Percentiles rank a stretch among this genome's conserved stretches.
Conservation (phyloP, 2,329 filamentous ascomycete species). For the Cladosporium sp. region DNA sequence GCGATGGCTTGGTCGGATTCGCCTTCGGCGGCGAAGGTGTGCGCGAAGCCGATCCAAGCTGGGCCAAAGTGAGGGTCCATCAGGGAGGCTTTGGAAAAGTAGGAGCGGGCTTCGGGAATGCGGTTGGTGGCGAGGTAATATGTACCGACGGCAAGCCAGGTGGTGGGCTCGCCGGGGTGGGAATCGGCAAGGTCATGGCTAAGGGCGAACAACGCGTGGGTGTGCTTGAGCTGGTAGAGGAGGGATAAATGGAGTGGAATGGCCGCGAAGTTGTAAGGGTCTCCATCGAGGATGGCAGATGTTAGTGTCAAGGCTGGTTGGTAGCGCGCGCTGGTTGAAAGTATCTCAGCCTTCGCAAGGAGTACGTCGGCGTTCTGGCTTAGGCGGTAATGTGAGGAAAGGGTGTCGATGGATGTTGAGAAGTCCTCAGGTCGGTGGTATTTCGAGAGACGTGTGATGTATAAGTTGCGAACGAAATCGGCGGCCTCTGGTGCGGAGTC, state of each 20-base stretch:
- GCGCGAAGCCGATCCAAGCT: constrained; percentile 97
- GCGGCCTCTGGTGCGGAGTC: constrained; percentile 71
- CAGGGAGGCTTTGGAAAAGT: constrained; percentile 95
- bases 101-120: constrained; percentile 86
- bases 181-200: constrained; percentile 88
- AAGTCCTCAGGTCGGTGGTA: constrained; percentile 84
- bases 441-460: constrained; percentile 91
- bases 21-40: constrained; percentile 94
- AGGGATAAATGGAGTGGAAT: constrained; percentile 90
- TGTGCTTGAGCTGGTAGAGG: constrained; percentile 78
- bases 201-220: constrained; percentile 83
- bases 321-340: constrained; percentile 93
- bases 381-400: constrained; percentile 90
- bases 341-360: constrained; percentile 78
- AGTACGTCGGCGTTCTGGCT: constrained; percentile 82
- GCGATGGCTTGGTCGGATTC: constrained; percentile 98
- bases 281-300: constrained; percentile 69
- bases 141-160: constrained; percentile 89
- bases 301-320: constrained; percentile 80
- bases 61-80: constrained; percentile 97
- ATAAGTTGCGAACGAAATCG: constrained; percentile 91
- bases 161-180: constrained; percentile 82
- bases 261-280: constrained; percentile 82
- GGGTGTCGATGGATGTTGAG: constrained; percentile 76
- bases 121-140: constrained; percentile 89